Conservation (phyloP, 208 protist genomes). For the Leishmania guyanensis region DNA sequence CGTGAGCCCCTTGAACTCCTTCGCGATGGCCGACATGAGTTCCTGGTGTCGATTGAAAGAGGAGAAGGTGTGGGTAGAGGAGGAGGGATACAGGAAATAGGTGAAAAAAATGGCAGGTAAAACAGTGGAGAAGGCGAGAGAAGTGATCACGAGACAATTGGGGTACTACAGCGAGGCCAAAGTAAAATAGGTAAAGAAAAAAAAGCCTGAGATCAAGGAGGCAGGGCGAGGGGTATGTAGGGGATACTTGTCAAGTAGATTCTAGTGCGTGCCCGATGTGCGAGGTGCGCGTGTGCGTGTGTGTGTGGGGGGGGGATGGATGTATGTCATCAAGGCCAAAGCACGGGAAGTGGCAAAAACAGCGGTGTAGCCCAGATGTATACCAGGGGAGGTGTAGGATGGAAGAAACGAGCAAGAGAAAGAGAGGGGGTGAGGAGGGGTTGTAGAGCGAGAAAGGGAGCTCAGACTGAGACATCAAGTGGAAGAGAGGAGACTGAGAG, state of each 20-base stretch:
- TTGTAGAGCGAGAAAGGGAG: neutral
- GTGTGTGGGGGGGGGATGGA: neutral
- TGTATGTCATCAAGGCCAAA: neutral
- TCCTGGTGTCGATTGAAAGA: neutral
- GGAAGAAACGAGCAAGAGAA: neutral
- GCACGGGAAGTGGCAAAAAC: neutral
- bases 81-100: neutral
- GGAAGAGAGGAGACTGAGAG: neutral
- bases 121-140: neutral
- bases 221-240: neutral
- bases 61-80: neutral
- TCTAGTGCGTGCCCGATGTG: neutral
- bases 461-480: neutral
- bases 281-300: neutral
- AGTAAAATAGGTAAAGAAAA: neutral
- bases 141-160: no score
- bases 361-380: neutral
- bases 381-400: neutral
- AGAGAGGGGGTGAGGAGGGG: neutral
- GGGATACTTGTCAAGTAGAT: neutral
- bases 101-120: neutral
- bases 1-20: constrained; percentile 52
- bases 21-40: constrained; percentile 28
- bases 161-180: neutral
- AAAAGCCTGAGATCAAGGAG: no score